phyloP scores from a whole-genome alignment of 805 yeast genomes.

The Kodamaea restingae region DNA sequence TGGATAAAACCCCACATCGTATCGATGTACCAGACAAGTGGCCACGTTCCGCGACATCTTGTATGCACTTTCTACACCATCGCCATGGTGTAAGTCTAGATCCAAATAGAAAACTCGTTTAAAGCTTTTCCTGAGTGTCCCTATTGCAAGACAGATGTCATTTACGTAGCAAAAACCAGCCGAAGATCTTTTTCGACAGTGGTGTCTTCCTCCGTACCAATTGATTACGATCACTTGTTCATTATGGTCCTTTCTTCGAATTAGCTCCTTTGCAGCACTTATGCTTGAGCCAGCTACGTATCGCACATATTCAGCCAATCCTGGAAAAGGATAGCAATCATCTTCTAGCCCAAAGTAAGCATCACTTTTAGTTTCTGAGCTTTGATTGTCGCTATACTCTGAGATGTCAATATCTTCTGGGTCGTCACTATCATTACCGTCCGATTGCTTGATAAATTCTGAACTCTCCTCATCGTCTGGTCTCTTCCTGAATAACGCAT shows the following conservation, averaged over 20 bases:
- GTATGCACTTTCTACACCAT: constrained; percentile 71
- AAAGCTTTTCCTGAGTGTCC: constrained; percentile 44
- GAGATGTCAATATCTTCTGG: no score
- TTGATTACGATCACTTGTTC: constrained; percentile 46
- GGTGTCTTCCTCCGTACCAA: constrained; percentile 83
- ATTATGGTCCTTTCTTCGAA: constrained; percentile 14
- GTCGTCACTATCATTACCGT: background rate
- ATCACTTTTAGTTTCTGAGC: no score
- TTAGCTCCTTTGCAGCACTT: constrained; percentile 37
- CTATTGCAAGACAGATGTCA: constrained; percentile 59
- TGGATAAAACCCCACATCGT: constrained; percentile 68
- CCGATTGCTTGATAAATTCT: no score
- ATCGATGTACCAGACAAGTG: constrained; percentile 61
- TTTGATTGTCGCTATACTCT: no score
- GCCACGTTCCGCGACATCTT: constrained; percentile 49
- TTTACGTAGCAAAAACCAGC: constrained; percentile 74
- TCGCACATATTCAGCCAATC: constrained; percentile 46
- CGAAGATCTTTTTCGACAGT: constrained; percentile 50
- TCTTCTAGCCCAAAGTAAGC: constrained; percentile 46
- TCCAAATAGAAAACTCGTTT: constrained; percentile 58
- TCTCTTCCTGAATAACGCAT: constrained; percentile 31
- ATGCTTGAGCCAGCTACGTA: constrained; percentile 57
- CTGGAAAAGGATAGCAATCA: constrained; percentile 65
- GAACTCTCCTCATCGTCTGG: no score
- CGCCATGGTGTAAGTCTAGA: constrained; percentile 76